A percentile compares a stretch with the other conserved stretches of the same genome.
Conservation (phyloP, 2,329 filamentous ascomycete species). For the Dothideomycetidae sp. region DNA sequence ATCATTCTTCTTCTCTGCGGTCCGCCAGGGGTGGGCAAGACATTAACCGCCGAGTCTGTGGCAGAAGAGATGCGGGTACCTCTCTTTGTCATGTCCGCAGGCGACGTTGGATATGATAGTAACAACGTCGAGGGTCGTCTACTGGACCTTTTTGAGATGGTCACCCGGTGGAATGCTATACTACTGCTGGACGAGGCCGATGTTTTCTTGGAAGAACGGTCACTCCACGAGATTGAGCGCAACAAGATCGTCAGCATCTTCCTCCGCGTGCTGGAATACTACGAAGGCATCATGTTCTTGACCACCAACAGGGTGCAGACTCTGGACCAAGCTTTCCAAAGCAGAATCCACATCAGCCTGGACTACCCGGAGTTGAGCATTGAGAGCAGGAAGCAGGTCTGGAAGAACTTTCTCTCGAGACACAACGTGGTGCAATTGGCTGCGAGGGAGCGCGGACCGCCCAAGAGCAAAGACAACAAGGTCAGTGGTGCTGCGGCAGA, state of each 20-base stretch:
- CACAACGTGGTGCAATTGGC: slow-evolving; percentile 17
- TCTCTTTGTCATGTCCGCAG: slow-evolving; percentile 35
- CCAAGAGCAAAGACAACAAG: slow-evolving; percentile 9
- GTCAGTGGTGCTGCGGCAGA: neutral
- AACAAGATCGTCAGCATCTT: slow-evolving; percentile 34
- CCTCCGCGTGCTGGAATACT: slow-evolving; percentile 24
- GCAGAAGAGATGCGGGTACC: slow-evolving; percentile 38
- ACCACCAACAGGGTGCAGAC: slow-evolving; percentile 32
- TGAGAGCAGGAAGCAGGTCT: slow-evolving; percentile 26
- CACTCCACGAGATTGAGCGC: slow-evolving; percentile 27
- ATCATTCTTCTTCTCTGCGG: slow-evolving; percentile 38
- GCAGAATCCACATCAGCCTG: slow-evolving; percentile 31
- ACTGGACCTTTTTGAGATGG: slow-evolving; percentile 33
- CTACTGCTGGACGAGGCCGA: slow-evolving; percentile 40
- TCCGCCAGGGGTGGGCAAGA: slow-evolving; percentile 41
- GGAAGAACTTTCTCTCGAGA: slow-evolving; percentile 30
- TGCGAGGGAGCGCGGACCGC: slow-evolving; percentile 12
- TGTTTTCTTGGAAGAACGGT: slow-evolving; percentile 28
- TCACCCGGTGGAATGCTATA: slow-evolving; percentile 37
- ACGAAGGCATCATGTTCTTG: slow-evolving; percentile 32
- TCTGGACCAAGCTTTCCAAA: slow-evolving; percentile 33
- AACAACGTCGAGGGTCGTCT: slow-evolving; percentile 31
- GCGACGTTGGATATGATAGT: slow-evolving; percentile 35
- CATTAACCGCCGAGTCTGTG: slow-evolving; percentile 36
- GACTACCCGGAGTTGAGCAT: slow-evolving; percentile 29